Base-by-base conservation (phyloP, 2,329 filamentous ascomycete genomes). In the Trichoderma hamatum region DNA sequence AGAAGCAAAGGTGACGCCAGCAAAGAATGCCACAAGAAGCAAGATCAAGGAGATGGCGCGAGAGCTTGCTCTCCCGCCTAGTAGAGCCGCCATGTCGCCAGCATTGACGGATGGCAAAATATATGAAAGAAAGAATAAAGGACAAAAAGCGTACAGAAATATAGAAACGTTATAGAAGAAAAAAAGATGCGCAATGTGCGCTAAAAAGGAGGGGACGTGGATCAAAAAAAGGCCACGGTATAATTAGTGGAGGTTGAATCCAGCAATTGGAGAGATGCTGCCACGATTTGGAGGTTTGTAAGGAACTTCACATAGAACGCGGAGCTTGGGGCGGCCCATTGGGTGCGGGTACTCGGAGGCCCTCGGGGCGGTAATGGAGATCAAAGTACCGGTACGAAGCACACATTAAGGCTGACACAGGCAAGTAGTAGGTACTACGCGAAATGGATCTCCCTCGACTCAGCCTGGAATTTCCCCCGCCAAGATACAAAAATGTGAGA, bases 1-100 rank as follows among this genome's bases (percentile, higher is more conserved):
- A 5, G 94, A 97, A 32, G 94, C 96, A 66, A 84, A 80, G 19
- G 83, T 84, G n/a, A 80, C 78, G 63, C 74, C 75, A 36, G 80
- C 78, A 71, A 87, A 79, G 66, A 83, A 72, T 54, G 83, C 70
- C 60, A 81, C 69, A 64, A 78, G 71, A 67, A 73, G 61, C 65
- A 84, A 71, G 70, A 78, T 74, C 63, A 81, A 70, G 72, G 74
- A 72, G 71, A 80, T 72, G 70, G 77, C 72, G 71, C 73, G 71
- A 34, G 72, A 71, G 75, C 77, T 75, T 72, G 74, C 74, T 76
- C 76, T 77, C 74, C 77, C 77, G 77, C 75, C 73, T 60, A 71
- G 73, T 68, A 73, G 24, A 51, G 66, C 71, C 61, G 75, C 70
- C 79, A 80, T 81, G 68, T 71, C 70, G 70, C 59, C 67, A 71